Evolutionary conservation across 179 eudicot genomes (phyloP).

Genomic region (Beta macrorhiza): DNA sequence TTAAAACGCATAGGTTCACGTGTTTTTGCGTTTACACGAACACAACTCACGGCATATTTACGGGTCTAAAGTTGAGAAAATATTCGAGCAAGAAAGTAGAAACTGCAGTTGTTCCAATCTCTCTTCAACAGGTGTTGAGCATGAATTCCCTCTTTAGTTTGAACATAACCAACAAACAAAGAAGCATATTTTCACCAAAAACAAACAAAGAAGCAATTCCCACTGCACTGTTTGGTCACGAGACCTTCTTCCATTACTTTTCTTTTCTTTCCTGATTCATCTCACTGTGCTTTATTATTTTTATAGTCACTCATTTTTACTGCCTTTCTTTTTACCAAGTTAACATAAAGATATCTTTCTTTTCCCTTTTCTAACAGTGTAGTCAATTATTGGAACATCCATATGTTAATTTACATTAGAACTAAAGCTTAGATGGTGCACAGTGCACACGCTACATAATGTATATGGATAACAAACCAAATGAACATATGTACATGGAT

Average conservation of each 20-base stretch:
- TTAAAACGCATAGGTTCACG: not conserved
- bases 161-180: not conserved
- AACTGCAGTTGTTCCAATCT: not conserved
- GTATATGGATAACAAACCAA: no score
- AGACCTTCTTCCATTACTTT: not conserved
- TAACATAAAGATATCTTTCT: no score
- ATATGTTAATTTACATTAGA: no score
- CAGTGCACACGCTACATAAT: no score
- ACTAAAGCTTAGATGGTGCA: no score
- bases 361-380: no score
- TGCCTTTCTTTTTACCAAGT: not conserved
- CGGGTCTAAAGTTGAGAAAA: not conserved
- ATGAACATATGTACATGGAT: no score
- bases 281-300: no score
- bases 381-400: no score
- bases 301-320: not conserved
- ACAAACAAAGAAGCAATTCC: slow-evolving; percentile 10
- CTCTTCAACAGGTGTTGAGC: slow-evolving; percentile 9
- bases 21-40: not conserved
- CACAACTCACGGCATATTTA: not conserved
- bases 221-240: slow-evolving; percentile 30
- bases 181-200: not conserved
- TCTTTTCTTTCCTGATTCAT: not conserved
- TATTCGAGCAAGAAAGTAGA: no score
- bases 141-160: not conserved